Base-by-base conservation (phyloP, 2,329 filamentous ascomycete species). In the Claviceps purpurea region DNA sequence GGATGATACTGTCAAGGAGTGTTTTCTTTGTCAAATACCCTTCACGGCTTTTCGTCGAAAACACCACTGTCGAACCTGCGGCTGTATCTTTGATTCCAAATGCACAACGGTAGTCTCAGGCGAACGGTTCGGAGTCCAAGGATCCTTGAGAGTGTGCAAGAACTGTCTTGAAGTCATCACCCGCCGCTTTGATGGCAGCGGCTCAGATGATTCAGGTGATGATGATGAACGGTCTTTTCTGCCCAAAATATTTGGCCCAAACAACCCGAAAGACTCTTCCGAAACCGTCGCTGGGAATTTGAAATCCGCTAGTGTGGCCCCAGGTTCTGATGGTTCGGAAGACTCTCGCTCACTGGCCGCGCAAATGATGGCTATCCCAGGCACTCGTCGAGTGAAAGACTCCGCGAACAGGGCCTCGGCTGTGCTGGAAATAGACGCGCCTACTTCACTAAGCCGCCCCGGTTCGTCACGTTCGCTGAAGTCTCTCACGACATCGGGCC, bases 31-130 rank as follows among this genome's bases (percentile, higher is more conserved):
- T 61, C 88, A 88, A 45, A 85, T 88, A 54, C 79, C 87, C 2
- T 98, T 98, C 63, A 89, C 89, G 0, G 93, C 91, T 1, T 97
- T 97, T 64, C 81, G 93, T 54, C 82, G 93, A 57, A 98, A 98
- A 64, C 93, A 98, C 65, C 93, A 98, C 67, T 98, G 93, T 66
- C 83, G 94, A 55, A 87, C 82, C 0, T 98, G 93, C 64, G 93
- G 93, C n/a, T 95, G 95, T 62, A 98, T 98, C 45, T 98, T 98
- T 62, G 93, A 97, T 66, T 87, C 88, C 4, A 95, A 94, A 66
- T 98, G 93, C 68, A 98, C 91, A 0, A 86, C 86, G 5, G 82
- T 91, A n/a, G 88, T 97, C 24, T 80, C 89, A 5, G 93, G 91
- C 5, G 80, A 86, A 56, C 82, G 84, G 49, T 97, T 98, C 65